Percentiles rank a stretch among this genome's conserved stretches.
These are phyloP conservation scores for Paxillus involutus DNA, from an alignment of 768 basidiomycete species.

Conservation along the genomic window DNA sequence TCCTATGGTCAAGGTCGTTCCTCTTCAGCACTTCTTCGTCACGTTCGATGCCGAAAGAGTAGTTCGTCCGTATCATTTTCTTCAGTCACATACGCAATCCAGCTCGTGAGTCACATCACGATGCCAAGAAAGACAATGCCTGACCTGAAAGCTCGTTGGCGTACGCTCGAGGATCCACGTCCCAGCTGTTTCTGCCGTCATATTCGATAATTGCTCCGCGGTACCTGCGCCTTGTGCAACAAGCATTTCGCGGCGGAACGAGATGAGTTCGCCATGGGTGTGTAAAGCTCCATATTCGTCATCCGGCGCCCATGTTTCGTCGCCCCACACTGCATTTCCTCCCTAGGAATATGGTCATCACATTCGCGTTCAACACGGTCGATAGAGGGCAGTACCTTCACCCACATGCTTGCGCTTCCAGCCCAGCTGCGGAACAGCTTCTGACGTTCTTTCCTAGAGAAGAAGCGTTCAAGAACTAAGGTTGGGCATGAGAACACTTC, in stretches of 20 bases:
- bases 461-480: conserved; percentile 81
- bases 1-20: conserved; percentile 73
- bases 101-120: not conserved
- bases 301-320: conserved; percentile 73
- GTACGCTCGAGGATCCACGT: conserved; percentile 84
- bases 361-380: not conserved
- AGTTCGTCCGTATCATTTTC: conserved; percentile 85
- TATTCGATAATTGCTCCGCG: conserved; percentile 45
- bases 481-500: not conserved
- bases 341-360: conserved; percentile 46
- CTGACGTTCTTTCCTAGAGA: conserved; percentile 86
- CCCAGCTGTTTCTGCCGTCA: conserved; percentile 76
- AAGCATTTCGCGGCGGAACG: conserved; percentile 55
- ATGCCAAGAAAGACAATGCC: conserved; percentile 13
- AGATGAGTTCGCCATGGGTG: conserved; percentile 80
- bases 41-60: conserved; percentile 86
- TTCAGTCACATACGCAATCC: conserved; percentile 1
- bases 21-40: conserved; percentile 59
- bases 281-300: conserved; percentile 54
- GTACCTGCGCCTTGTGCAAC: conserved; percentile 3
- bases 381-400: conserved; percentile 60
- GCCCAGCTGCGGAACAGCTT: conserved; percentile 94
- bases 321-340: conserved; percentile 84
- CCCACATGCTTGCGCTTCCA: conserved; percentile 91
- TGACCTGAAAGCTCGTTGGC: conserved; percentile 76